Base-by-base conservation (phyloP, 1,284 basidiomycete species). In the Flammula alnicola region DNA sequence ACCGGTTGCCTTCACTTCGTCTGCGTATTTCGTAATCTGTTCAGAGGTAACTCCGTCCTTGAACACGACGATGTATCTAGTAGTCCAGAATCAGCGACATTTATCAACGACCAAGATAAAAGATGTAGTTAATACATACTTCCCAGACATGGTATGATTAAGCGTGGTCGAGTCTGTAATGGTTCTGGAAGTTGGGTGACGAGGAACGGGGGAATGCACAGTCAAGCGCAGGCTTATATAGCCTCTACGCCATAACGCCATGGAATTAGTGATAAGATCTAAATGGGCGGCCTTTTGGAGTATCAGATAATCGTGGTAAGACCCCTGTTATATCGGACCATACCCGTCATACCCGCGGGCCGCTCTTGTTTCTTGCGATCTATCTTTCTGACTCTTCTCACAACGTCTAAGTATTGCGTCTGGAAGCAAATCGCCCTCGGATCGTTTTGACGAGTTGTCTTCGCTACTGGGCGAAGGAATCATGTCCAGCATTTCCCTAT, bases 11-110 rank as follows among this genome's bases (percentile, higher is more conserved):
- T 38, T 39, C 1, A 59, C 29, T 8, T 55, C 38, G 4, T 57
- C 22, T 6, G 40, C 44, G 29, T 57, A 59, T 16, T 55, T 32
- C 10, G 43, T 29, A 22, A 59, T 55, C 33, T 59, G 37, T 2
- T 54, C 53, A 3, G 42, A 42, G 12, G 50, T 50, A 16, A 59
- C 49, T 3, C 11, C 36, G 14, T 59, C 51, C 39, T 59, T 57
- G 51, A 59, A 59, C 17, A 59, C 55, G 37, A 59, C 51, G 31
- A 59, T 59, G 27, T 41, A 56, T 38, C 57, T 56, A 20, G 26
- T n/a, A 11, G 7, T 12, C n/a, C n/a, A n/a, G n/a, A 14, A 16
- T 7, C 10, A 12, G 23, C 19, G 16, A 22, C 5, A n/a, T n/a
- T 10, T 17, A 26, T 29, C 11, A 26, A 19, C 23, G 33, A 23